A percentile compares a stretch with the other conserved stretches of the same genome.
These are phyloP conservation scores for Saccharomycopsis capsularis DNA, from an alignment of 805 yeast genomes.

Conservation along the genomic window DNA sequence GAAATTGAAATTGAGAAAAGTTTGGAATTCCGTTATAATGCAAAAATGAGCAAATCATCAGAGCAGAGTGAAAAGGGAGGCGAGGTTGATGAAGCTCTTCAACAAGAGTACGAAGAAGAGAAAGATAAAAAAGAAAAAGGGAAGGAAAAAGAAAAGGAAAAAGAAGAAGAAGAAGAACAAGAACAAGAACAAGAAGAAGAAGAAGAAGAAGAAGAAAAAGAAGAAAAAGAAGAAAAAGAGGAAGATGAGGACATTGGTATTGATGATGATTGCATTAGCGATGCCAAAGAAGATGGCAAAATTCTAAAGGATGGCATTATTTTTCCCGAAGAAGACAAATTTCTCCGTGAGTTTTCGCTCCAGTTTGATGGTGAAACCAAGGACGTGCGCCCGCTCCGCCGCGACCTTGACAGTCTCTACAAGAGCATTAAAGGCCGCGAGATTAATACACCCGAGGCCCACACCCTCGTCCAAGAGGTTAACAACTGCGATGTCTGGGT, in stretches of 20 bases:
- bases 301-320: constrained; percentile 5
- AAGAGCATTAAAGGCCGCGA: constrained; percentile 22
- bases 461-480: constrained; percentile 23
- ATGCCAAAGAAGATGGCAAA: neutral
- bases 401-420: constrained; percentile 26
- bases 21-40: too few species aligned
- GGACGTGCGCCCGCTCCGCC: constrained; percentile 30
- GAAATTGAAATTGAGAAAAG: neutral
- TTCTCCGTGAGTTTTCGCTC: constrained; percentile 13
- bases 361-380: constrained; percentile 27
- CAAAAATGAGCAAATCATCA: neutral
- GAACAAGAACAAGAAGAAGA: too few species aligned
- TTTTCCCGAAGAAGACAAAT: neutral
- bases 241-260: neutral
- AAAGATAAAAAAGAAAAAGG: neutral
- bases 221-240: neutral
- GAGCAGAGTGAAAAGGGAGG: constrained; percentile 1
- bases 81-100: neutral
- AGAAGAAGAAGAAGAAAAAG: too few species aligned
- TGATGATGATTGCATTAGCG: neutral
- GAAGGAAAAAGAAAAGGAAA: too few species aligned
- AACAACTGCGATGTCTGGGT: constrained; percentile 34
- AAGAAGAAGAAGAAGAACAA: too few species aligned
- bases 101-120: neutral
- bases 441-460: constrained; percentile 21